These are phyloP conservation scores for Glonium stellatum DNA, from an alignment of 495 filamentous ascomycete genomes.

Conservation along the genomic window DNA sequence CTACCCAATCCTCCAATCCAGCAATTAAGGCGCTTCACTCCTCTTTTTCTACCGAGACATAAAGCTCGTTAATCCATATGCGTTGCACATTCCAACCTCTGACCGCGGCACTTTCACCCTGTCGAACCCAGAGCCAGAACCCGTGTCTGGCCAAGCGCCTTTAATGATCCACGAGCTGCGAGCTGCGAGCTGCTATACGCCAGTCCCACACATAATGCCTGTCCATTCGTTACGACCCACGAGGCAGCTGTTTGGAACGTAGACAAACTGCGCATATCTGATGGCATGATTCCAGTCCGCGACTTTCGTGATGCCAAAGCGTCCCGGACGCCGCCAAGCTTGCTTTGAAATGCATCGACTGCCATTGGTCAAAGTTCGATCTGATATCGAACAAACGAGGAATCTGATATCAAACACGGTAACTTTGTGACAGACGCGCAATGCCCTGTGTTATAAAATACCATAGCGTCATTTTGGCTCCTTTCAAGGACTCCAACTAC, in stretches of 20 bases:
- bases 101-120: no score
- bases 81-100: no score
- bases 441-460: neutral
- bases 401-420: neutral
- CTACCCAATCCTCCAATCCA: no score
- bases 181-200: no score
- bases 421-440: neutral
- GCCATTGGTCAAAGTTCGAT: neutral
- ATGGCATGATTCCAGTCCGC: neutral
- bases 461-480: neutral
- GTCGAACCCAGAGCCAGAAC: no score
- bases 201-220: no score
- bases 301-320: neutral
- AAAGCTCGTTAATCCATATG: no score
- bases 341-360: neutral
- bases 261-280: neutral
- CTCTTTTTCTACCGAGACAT: no score
- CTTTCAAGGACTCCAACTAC: neutral
- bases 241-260: neutral
- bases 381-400: neutral
- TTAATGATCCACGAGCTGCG: no score
- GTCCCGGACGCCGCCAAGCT: neutral
- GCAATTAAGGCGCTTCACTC: no score
- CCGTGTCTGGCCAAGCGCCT: no score
- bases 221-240: no score